These are phyloP conservation scores for Mortierella sp. DNA, from an alignment of 371 early-diverging fungal species.

Conservation along the genomic window DNA sequence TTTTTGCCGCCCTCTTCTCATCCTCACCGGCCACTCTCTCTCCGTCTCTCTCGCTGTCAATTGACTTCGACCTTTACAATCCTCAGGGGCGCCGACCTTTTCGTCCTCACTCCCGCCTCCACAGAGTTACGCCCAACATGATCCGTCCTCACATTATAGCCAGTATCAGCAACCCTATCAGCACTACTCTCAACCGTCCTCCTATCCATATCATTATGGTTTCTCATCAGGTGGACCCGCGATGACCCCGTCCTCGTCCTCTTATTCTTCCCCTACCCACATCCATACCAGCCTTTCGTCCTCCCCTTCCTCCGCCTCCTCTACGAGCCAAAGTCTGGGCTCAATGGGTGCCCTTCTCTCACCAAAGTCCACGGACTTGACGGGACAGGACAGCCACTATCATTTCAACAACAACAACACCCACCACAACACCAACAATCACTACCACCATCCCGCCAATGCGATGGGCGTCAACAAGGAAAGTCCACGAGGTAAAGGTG, in stretches of 20 bases:
- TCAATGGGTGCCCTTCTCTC: constrained; percentile 49
- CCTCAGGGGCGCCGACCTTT: constrained; percentile 22
- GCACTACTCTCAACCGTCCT: constrained; percentile 26
- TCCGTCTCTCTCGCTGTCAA: constrained; percentile 1
- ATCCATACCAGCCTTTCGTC: constrained; percentile 40
- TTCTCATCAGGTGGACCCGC: constrained; percentile 31
- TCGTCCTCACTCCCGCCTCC: constrained; percentile 28
- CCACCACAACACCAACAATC: constrained; percentile 3
- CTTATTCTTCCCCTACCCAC: constrained; percentile 43
- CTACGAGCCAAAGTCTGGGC: constrained; percentile 38
- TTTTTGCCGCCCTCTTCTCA: constrained; percentile 7
- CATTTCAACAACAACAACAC: constrained; percentile 17
- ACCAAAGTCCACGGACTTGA: constrained; percentile 34
- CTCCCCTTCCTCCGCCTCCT: constrained; percentile 34
- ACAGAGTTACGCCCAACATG: constrained; percentile 44
- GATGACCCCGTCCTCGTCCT: constrained; percentile 50
- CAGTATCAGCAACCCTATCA: constrained; percentile 35
- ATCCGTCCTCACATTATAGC: constrained; percentile 38
- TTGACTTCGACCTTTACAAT: not conserved
- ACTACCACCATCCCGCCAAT: constrained; percentile 19
- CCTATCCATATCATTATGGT: constrained; percentile 30
- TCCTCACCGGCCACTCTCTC: not conserved
- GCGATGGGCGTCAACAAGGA: constrained; percentile 14
- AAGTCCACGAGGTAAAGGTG: constrained; percentile 17
- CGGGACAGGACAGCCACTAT: constrained; percentile 29